phyloP scores from a whole-genome alignment of 345 rosid species.

The Noccaea bulbosa region DNA sequence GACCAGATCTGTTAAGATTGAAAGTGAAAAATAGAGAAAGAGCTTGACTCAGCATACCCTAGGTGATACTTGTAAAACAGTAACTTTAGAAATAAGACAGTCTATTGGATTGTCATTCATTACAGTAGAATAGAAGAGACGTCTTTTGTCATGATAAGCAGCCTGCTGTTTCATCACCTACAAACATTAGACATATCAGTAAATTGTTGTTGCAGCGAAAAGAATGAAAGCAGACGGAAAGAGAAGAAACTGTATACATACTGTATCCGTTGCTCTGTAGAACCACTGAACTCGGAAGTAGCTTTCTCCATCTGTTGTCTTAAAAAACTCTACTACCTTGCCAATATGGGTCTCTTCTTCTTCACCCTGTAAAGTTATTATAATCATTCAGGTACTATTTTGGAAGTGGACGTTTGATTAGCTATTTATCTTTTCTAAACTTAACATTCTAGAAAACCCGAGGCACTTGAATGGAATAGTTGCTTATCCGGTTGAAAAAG shows the following conservation, averaged over 20 bases:
- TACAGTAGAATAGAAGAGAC: slow-evolving; percentile 84
- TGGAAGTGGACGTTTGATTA: slow-evolving; percentile 21
- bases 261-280: slow-evolving; percentile 92
- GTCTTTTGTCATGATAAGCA: slow-evolving; percentile 65
- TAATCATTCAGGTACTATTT: slow-evolving; percentile 24
- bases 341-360: slow-evolving; percentile 66
- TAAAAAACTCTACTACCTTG: slow-evolving; percentile 78
- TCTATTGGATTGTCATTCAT: slow-evolving; percentile 89
- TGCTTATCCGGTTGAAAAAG: slow-evolving; percentile 17
- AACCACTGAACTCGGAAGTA: slow-evolving; percentile 96
- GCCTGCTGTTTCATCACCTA: slow-evolving; percentile 77
- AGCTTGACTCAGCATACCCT: slow-evolving; percentile 53
- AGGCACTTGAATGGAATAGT: slow-evolving; percentile 23
- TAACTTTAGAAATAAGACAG: slow-evolving; percentile 79
- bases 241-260: slow-evolving; percentile 45
- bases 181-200: slow-evolving; percentile 27
- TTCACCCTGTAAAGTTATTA: slow-evolving; percentile 62
- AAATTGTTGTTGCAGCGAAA: slow-evolving; percentile 22
- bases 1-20: slow-evolving; percentile 21
- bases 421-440: neutral
- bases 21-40: slow-evolving; percentile 7
- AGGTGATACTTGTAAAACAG: slow-evolving; percentile 55
- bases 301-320: slow-evolving; percentile 66
- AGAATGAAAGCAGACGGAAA: slow-evolving; percentile 31
- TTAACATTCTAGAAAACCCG: slow-evolving; percentile 14